These are phyloP conservation scores for Pulveroboletus frians DNA, from an alignment of 768 basidiomycete species.

Conservation along the genomic window DNA sequence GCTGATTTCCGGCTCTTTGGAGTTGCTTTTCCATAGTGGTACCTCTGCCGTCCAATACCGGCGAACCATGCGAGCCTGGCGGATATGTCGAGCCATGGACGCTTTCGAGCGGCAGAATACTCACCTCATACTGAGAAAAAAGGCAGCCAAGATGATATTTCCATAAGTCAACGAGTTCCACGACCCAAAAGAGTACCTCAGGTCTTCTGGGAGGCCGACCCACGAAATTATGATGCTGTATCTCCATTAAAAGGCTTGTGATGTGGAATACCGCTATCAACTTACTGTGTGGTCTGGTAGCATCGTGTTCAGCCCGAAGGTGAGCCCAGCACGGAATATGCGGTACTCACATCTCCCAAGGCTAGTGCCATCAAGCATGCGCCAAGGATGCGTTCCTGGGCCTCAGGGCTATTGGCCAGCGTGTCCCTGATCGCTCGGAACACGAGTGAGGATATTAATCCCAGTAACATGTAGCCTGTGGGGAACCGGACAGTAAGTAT, in stretches of 20 bases:
- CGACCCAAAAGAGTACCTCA: constrained; percentile 42
- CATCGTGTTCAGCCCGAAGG: constrained; percentile 1
- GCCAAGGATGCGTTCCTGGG: constrained; percentile 67
- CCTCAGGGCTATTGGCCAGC: constrained; percentile 47
- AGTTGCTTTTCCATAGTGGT: constrained; percentile 32
- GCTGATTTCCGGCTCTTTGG: constrained; percentile 12
- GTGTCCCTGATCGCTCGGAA: constrained; percentile 64
- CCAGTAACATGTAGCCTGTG: constrained; percentile 57
- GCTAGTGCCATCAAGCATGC: constrained; percentile 58
- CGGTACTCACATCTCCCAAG: constrained; percentile 58
- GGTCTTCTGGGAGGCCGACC: constrained; percentile 50
- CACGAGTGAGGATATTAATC: constrained; percentile 59
- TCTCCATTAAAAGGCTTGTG: constrained; percentile 3
- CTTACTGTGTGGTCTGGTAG: constrained; percentile 58
- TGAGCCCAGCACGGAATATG: not conserved
- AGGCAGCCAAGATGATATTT: constrained; percentile 60
- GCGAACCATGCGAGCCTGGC: constrained; percentile 51
- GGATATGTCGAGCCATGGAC: constrained; percentile 2
- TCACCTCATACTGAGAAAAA: constrained; percentile 56
- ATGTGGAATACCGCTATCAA: constrained; percentile 1
- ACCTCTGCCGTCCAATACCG: constrained; percentile 44
- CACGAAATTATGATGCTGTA: constrained; percentile 54
- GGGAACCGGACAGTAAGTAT: not conserved
- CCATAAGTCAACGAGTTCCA: constrained; percentile 79
- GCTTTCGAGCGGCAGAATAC: not conserved